phyloP scores from a whole-genome alignment of 495 filamentous ascomycete genomes.

The Penicillium malachiteum region DNA sequence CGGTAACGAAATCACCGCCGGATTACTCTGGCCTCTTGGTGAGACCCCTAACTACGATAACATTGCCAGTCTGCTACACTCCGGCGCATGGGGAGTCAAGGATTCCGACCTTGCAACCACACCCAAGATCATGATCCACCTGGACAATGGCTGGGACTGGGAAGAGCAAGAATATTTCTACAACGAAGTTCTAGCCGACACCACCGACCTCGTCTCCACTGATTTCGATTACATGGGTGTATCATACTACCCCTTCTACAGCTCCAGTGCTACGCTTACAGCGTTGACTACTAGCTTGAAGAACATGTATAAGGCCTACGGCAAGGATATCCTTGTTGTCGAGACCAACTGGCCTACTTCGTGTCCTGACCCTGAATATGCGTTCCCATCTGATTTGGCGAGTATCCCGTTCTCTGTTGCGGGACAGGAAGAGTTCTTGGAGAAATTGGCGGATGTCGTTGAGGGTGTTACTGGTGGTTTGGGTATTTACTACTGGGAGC shows the following conservation, averaged over 20 bases:
- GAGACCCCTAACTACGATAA: constrained; percentile 51
- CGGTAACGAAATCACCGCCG: constrained; percentile 66
- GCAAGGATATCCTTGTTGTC: constrained; percentile 60
- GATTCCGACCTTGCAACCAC: constrained; percentile 54
- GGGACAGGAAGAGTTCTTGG: constrained; percentile 59
- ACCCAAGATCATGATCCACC: constrained; percentile 66
- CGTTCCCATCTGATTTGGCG: constrained; percentile 57
- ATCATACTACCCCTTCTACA: constrained; percentile 70
- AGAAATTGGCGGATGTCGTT: constrained; percentile 54
- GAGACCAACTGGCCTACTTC: constrained; percentile 68
- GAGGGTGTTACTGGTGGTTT: constrained; percentile 43
- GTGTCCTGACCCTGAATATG: constrained; percentile 52
- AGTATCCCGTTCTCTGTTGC: constrained; percentile 58
- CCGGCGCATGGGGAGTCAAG: constrained; percentile 60
- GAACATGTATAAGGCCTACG: constrained; percentile 58
- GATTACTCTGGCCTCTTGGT: constrained; percentile 65
- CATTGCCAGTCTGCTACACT: constrained; percentile 60
- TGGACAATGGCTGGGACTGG: constrained; percentile 72
- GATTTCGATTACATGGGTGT: constrained; percentile 72
- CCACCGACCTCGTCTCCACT: constrained; percentile 42
- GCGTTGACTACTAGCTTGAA: constrained; percentile 54
- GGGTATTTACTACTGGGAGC: constrained; percentile 72
- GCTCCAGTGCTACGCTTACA: constrained; percentile 51
- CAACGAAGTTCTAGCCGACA: constrained; percentile 52
- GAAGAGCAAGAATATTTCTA: constrained; percentile 63